These are phyloP conservation scores for Stagonosporopsis rhizophila DNA, from an alignment of 2,329 filamentous ascomycete genomes.

Conservation along the genomic window DNA sequence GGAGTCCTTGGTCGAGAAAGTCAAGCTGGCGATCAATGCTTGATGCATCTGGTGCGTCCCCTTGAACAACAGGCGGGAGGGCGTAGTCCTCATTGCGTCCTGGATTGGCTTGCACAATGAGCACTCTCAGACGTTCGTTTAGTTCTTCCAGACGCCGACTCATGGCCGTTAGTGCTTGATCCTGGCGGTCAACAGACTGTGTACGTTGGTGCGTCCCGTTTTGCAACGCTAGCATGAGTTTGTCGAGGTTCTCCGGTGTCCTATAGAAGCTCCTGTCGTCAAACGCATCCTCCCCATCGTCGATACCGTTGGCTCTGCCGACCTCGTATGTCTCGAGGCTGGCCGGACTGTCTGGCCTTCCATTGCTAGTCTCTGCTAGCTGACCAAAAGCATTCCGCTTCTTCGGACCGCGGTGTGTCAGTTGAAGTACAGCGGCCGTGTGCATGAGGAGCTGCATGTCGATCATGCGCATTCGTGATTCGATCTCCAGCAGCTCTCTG, in stretches of 20 bases:
- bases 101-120: conserved; percentile 70
- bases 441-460: conserved; percentile 83
- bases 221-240: conserved; percentile 47
- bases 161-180: conserved; percentile 65
- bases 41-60: conserved; percentile 31
- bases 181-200: conserved; percentile 40
- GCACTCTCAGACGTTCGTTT: conserved; percentile 70
- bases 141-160: conserved; percentile 72
- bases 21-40: conserved; percentile 66
- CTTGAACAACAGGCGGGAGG: conserved; percentile 33
- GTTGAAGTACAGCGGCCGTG: conserved; percentile 88
- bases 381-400: conserved; percentile 61
- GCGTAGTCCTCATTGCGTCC: conserved; percentile 47
- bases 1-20: conserved; percentile 73
- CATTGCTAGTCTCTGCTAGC: conserved; percentile 37
- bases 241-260: conserved; percentile 70
- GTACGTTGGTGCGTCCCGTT: conserved; percentile 44
- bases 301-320: conserved; percentile 56
- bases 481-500: conserved; percentile 77
- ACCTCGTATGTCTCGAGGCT: conserved; percentile 75
- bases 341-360: conserved; percentile 75
- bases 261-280: conserved; percentile 79
- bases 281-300: conserved; percentile 68
- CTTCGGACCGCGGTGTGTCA: conserved; percentile 80
- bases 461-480: conserved; percentile 75